Base-by-base conservation (phyloP, 2,329 filamentous ascomycete species). In the Corynespora cassiicola region DNA sequence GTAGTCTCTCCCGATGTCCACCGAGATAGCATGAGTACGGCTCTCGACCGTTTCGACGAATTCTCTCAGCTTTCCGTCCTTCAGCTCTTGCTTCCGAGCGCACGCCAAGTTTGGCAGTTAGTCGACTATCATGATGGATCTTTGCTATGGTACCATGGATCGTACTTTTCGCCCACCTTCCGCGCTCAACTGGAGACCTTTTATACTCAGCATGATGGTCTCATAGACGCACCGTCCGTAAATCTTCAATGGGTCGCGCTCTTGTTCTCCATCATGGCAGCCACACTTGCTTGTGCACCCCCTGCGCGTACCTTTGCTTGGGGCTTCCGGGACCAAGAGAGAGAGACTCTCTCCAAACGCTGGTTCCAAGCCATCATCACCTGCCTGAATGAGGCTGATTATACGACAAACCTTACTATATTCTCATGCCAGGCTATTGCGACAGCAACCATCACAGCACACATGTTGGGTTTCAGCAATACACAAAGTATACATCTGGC, bases 401-500 rank as follows among this genome's bases (percentile, higher is more conserved):
- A 72, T 36, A 74, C 69, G 36, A 71, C 25, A 4, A 41, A 35
- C 5, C 20, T 37, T 14, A 29, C 17, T 20, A 58, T 74, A 2
- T 65, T 69, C 23, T 65, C 70, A 1, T 63, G 73, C 7, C 66
- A 75, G 49, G 66, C 72, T 10, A 72, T 76, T 29, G 56, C 69
- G 3, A 70, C 66, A 1, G 54, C 70, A 7, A 75, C 73, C 4
- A 69, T 74, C n/a, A 65, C 68, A 6, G 73, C 71, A 0, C 74
- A 76, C 38, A 55, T 72, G 11, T 58, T 76, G 1, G 73, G 73
- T 1, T 68, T 66, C 19, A 72, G 69, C 8, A 73, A 70, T 42
- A 69, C 64, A 11, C 72, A 75, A 30, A 70, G 64, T 4, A 69
- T 74, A 3, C 60, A 72, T 8, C 58, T 75, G 5, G 72, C 72